A percentile compares a stretch with the other conserved stretches of the same genome.
phyloP scores from a whole-genome alignment of 495 filamentous ascomycete genomes.

The Aspergillus olivimuriae region DNA sequence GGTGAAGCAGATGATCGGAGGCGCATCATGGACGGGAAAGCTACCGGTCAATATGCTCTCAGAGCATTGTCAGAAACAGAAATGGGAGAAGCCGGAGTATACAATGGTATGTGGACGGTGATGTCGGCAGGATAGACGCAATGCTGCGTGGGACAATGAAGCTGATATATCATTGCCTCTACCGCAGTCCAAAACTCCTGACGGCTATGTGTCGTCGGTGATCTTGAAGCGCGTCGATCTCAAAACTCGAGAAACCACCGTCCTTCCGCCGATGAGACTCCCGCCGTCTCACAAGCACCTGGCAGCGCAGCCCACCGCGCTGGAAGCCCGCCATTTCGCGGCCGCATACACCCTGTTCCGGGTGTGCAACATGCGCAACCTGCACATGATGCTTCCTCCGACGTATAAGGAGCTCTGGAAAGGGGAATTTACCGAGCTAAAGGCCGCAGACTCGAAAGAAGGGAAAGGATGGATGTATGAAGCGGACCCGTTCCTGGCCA shows the following conservation, averaged over 20 bases:
- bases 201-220: conserved; percentile 72
- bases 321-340: conserved; percentile 90
- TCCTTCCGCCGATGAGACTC: conserved; percentile 74
- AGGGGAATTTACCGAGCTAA: conserved; percentile 70
- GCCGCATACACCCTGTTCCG: conserved; percentile 87
- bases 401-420: conserved; percentile 85
- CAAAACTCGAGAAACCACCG: conserved; percentile 71
- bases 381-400: conserved; percentile 91
- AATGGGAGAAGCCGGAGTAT: conserved; percentile 93
- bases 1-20: conserved; percentile 83
- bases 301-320: conserved; percentile 59
- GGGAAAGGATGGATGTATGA: conserved; percentile 90
- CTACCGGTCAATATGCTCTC: conserved; percentile 86
- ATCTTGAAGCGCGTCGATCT: conserved; percentile 70
- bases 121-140: neutral
- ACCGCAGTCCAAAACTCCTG: conserved; percentile 40
- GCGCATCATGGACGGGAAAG: conserved; percentile 96
- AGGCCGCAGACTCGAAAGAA: conserved; percentile 65
- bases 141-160: neutral
- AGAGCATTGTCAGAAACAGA: conserved; percentile 91
- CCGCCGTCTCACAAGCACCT: conserved; percentile 66
- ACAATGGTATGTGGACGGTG: conserved; percentile 49
- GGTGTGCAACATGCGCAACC: conserved; percentile 87
- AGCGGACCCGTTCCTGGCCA: conserved; percentile 82
- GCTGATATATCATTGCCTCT: conserved; percentile 6